phyloP scores from a whole-genome alignment of 140 eudicot species.

The Cichorium intybus region DNA sequence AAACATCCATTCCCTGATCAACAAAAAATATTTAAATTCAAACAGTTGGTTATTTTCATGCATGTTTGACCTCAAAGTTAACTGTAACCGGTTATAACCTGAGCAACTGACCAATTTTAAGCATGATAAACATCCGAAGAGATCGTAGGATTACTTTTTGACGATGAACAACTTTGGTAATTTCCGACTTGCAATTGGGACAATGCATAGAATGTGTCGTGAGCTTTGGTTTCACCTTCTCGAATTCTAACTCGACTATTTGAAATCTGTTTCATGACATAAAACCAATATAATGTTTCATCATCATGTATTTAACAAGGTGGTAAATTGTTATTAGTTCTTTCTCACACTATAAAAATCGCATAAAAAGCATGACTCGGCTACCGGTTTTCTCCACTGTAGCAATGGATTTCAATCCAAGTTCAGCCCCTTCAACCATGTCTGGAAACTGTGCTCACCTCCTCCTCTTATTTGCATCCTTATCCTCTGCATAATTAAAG shows the following conservation, averaged over 20 bases:
- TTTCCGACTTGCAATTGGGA: slow-evolving; percentile 43
- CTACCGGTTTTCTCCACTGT: background rate
- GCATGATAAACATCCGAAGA: slow-evolving; percentile 63
- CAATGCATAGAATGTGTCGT: slow-evolving; percentile 59
- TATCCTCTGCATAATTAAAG: no score
- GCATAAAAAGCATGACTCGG: background rate
- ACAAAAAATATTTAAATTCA: background rate
- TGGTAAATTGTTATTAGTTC: background rate
- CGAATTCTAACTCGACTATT: slow-evolving; percentile 49
- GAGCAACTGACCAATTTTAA: slow-evolving; percentile 49
- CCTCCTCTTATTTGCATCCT: no score
- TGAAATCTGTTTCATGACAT: background rate
- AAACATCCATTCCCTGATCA: slow-evolving; percentile 27
- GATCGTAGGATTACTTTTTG: slow-evolving; percentile 3
- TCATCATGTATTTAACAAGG: background rate
- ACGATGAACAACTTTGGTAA: slow-evolving; percentile 62
- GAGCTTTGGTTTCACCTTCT: slow-evolving; percentile 45
- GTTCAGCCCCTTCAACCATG: background rate
- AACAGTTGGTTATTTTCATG: background rate
- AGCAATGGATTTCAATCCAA: slow-evolving; percentile 7
- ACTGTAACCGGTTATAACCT: slow-evolving; percentile 29
- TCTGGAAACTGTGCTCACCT: background rate
- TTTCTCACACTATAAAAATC: background rate
- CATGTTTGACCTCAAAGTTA: slow-evolving; percentile 11
- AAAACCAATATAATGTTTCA: background rate